Base-by-base conservation (phyloP, 768 basidiomycete species). In the Termitomyces sp. region DNA sequence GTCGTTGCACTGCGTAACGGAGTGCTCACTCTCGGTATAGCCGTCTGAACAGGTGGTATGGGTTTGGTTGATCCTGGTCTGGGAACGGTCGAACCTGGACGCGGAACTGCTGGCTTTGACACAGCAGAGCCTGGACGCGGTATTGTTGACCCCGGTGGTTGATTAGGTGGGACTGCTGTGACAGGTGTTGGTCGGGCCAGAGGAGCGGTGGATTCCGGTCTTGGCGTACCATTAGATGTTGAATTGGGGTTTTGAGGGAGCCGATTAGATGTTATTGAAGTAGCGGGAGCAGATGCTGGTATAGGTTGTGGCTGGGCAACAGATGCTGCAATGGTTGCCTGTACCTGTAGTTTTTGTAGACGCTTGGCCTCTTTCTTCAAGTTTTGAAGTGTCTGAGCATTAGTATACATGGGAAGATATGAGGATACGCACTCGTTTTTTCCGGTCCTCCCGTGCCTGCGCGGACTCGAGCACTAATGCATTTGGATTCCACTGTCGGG, bases 391-490 rank as follows among this genome's bases (percentile, higher is more conserved):
- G 30, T 52, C 24, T 57, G 34, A 33, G 24, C 9, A 43, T 40
- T 2, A 16, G 20, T 53, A 30, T n/a, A 16, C 20, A 36, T 16
- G 42, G 27, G 56, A 42, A 22, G 22, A 50, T 39, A 37, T 20
- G 33, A 52, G 27, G 52, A 61, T 45, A 82, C 87, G 65, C 48
- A 88, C 88, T 77, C 87, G 82, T 74, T 83, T 86, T 78, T 85
- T 89, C 68, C 88, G 78, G 72, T 90, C 88, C 70, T 90, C 89
- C 55, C 85, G 76, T 42, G 88, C 89, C 71, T 90, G 89, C 1
- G 86, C 82, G 5, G 87, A 85, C 70, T 88, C 88, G 32, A 81
- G 71, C 4, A 90, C 76, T 24, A 89, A 74, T 8, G 81, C 69
- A 55, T 76, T 79, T 16, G 80, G 72, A 65, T 89, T 90, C 87